Conservation (phyloP, 73 alveolate genomes). For the Strombidium stylifer region DNA sequence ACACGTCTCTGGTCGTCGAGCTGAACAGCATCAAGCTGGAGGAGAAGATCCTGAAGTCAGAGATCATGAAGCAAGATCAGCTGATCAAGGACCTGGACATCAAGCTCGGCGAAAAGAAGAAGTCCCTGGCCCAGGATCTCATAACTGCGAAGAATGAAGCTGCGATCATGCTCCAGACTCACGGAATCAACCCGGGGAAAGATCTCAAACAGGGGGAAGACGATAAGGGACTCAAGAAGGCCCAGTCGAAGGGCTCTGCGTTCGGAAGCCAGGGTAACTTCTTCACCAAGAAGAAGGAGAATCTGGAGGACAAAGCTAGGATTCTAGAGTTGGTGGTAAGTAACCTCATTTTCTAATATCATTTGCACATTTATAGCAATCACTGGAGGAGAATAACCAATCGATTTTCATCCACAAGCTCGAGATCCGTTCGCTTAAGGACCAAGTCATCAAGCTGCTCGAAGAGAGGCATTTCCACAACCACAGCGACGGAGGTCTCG, state of each 20-base stretch:
- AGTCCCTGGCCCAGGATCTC: slow-evolving; percentile 5
- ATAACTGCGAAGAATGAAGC: not conserved
- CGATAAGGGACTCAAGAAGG: slow-evolving; percentile 20
- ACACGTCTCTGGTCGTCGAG: slow-evolving; percentile 74
- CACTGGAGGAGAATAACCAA: slow-evolving; percentile 47
- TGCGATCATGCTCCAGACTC: not conserved
- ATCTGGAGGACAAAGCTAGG: slow-evolving; percentile 58
- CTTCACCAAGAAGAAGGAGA: slow-evolving; percentile 45
- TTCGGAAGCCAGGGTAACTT: slow-evolving; percentile 39
- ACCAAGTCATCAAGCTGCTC: slow-evolving; percentile 26
- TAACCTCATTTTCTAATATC: slow-evolving; percentile 1
- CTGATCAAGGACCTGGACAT: slow-evolving; percentile 37
- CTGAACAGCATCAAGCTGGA: slow-evolving; percentile 68
- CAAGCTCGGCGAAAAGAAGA: slow-evolving; percentile 6
- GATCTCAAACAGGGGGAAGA: slow-evolving; percentile 9
- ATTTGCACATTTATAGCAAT: slow-evolving; percentile 2
- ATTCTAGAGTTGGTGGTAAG: slow-evolving; percentile 41
- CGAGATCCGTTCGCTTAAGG: slow-evolving; percentile 41
- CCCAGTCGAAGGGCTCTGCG: slow-evolving; percentile 19
- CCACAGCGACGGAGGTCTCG: too few species aligned
- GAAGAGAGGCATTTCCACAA: too few species aligned
- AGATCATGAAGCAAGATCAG: slow-evolving; percentile 38
- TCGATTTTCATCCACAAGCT: slow-evolving; percentile 32
- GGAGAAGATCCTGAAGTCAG: slow-evolving; percentile 43
- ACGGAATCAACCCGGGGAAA: slow-evolving; percentile 17